Evolutionary conservation across 768 basidiomycete genomes (phyloP), one percentile per base, ranked within the genome.

Genomic region (Mrakia blollopis): DNA sequence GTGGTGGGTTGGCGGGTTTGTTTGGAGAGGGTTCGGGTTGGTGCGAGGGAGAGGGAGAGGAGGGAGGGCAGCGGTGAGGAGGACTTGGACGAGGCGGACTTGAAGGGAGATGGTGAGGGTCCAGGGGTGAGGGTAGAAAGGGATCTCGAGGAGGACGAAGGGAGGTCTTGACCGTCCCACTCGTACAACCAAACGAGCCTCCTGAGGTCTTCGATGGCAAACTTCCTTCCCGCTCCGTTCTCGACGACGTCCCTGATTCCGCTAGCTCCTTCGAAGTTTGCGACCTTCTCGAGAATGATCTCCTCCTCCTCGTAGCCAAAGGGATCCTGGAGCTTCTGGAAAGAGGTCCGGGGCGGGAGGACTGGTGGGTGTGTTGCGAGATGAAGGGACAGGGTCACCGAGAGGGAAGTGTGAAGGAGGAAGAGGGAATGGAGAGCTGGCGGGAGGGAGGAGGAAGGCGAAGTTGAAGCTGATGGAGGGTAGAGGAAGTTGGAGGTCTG

Each of bases 241-340:
- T 78, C 77, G 60, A 78, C 72, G 25, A 61, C 44, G 50, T 78
- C 72, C 35, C 65, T 37, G n/a, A 78, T 69, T 18, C 77, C 77
- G 13, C 73, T 74, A 18, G 68, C 23, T 16, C 77, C 77, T 23
- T 73, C 77, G 21, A 50, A 78, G 37, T 68, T 78, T 32, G 77
- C 77, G 41, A 78, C 73, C 41, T 30, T 67, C n/a, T 57, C 67
- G 72, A 78, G 67, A 39, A 69, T 9, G 65, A 78, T n/a, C 28
- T 39, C 41, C 52, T 78, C 77, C 52, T 69, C 67, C 2, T 18
- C n/a, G 35, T 57, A 62, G 3, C 76, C 76, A 21, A 39, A 21
- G 25, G 76, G 71, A 32, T 77, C 70, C 47, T 39, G 30, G 0
- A 44, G 47, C 7, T 44, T 71, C 30, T 52, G n/a, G 11, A 50